Base-by-base conservation (phyloP, 2,329 filamentous ascomycete species). In the Orbilia oligospora region DNA sequence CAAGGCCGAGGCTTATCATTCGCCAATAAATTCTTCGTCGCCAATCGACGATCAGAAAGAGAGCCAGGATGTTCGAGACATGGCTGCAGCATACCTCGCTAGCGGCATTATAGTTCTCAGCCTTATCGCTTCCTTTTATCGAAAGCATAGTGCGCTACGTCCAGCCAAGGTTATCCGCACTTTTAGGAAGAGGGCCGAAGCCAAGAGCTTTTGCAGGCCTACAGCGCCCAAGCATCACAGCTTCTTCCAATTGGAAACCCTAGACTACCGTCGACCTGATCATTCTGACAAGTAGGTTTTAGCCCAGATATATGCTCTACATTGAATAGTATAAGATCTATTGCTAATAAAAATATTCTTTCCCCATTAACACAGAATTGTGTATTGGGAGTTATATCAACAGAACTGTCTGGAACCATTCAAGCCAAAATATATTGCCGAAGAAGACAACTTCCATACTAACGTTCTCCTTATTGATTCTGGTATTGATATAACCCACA, bases 381-480 rank as follows among this genome's bases (percentile, higher is more conserved):
- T 22, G n/a, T 38, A 36, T 22, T 58, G 53, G 53, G 18, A 38
- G 9, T 38, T n/a, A 14, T 58, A 58, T 22, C 3, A 9, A 14
- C 8, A 14, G 8, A 55, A 36, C 14, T 55, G 0, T 10, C 3
- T 55, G 16, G 24, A 55, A 1, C 3, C 10, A 0, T 53, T 53
- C 14, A 33, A 20, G 16, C 51, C 33, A 12, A 36, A 4, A 12
- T 4, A 36, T 1, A 8, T 12, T 36, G 6, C 33, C 8, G 4
- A 5, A 36, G 33, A 36, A 6, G 33, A 36, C 33, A 36, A 38
- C 3, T 22, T 38, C 22, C n/a, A 6, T 1, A 38, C 20, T 0
- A 58, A 58, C 9, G 53, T 58, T 38, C 53, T 58, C 2, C 53
- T 58, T n/a, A 38, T 58, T n/a, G 53, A 58, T 10, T 58, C 53